Evolutionary conservation across 2,329 filamentous ascomycete genomes (phyloP).

Genomic region (Parascedosporium putredinis): DNA sequence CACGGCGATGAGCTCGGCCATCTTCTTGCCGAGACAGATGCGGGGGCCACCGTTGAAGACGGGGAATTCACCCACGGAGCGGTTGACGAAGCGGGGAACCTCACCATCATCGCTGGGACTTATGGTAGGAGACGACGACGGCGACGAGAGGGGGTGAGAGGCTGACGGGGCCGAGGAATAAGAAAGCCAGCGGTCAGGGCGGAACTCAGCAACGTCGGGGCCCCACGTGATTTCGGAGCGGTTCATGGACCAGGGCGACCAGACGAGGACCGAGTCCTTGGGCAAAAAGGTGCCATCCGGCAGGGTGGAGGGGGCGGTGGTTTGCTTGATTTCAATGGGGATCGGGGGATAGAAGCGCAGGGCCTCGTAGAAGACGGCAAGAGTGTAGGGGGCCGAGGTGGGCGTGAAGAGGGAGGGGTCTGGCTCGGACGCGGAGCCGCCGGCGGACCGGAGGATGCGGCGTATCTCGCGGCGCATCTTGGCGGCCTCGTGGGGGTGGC

Average conservation of each 20-base stretch:
- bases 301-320: slow-evolving; percentile 37
- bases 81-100: slow-evolving; percentile 26
- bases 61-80: slow-evolving; percentile 45
- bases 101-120: no score
- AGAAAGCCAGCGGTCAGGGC: slow-evolving; percentile 45
- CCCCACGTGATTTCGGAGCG: slow-evolving; percentile 47
- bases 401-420: slow-evolving; percentile 27
- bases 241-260: slow-evolving; percentile 56
- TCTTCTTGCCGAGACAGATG: slow-evolving; percentile 50
- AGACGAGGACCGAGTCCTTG: slow-evolving; percentile 42
- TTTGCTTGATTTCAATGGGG: slow-evolving; percentile 56
- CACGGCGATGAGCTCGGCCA: slow-evolving; percentile 50
- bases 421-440: slow-evolving; percentile 10
- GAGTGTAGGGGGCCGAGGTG: slow-evolving; percentile 40
- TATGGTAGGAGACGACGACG: no score
- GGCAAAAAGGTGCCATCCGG: slow-evolving; percentile 52
- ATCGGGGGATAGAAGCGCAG: slow-evolving; percentile 54
- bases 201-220: slow-evolving; percentile 41
- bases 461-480: slow-evolving; percentile 33
- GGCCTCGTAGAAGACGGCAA: slow-evolving; percentile 52
- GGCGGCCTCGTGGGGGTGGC: slow-evolving; percentile 29
- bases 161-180: no score
- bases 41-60: slow-evolving; percentile 57
- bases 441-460: slow-evolving; percentile 8
- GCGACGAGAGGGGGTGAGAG: no score